Percentiles rank a stretch among this genome's conserved stretches.
Conservation (phyloP, 306 rosid genomes). For the Medicago truncatula region MtrunA17r5.0-ANR NC_053048.1:53777001-53777500, state of each 20-base stretch:
- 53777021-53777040: conserved; percentile 11
- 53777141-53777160: not conserved
- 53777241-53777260: not conserved
- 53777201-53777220: not conserved
- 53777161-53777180: not conserved
- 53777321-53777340: not conserved
- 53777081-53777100: conserved; percentile 10
- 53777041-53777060: conserved; percentile 1
- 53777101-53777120: not conserved
- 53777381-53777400: conserved; percentile 2
- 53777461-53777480: not conserved
- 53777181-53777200: not conserved
- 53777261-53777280: not conserved
- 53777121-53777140: not conserved
- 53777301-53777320: not conserved
- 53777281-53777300: conserved; percentile 8
- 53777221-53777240: not conserved
- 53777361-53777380: conserved; percentile 3
- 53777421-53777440: not conserved
- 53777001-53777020: not conserved
- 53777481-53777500: conserved; percentile 24
- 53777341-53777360: not conserved
- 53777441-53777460: not conserved
- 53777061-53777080: not conserved
- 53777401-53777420: not conserved